phyloP scores from a whole-genome alignment of 768 basidiomycete species.

The Suillus hirtellus region DNA sequence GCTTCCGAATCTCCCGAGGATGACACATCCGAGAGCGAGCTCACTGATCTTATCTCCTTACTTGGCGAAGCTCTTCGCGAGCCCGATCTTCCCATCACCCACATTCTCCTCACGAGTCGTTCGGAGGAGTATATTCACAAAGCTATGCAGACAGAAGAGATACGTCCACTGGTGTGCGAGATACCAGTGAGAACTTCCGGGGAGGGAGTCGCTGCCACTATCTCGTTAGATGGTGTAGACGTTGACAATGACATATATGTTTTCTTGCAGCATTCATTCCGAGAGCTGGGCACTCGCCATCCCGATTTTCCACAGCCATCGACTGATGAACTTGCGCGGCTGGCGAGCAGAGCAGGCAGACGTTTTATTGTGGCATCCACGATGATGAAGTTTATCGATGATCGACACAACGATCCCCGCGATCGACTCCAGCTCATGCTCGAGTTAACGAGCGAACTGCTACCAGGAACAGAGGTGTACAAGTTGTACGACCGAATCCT shows the following conservation, averaged over 20 bases:
- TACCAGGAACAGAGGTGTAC: background rate
- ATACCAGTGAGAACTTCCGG: background rate
- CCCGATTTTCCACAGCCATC: background rate
- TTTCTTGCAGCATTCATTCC: background rate
- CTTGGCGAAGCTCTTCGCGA: background rate
- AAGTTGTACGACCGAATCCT: background rate
- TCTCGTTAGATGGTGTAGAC: background rate
- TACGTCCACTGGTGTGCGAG: background rate
- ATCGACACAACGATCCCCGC: background rate
- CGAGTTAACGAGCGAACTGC: background rate
- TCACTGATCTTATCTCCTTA: background rate
- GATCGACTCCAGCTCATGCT: background rate
- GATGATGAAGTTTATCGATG: background rate
- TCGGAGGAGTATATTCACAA: background rate
- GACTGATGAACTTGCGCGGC: background rate
- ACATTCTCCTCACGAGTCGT: background rate
- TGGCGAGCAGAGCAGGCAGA: background rate
- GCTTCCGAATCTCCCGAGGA: background rate
- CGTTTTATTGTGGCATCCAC: background rate
- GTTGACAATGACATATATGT: background rate
- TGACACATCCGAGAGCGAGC: background rate
- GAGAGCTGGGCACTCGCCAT: background rate
- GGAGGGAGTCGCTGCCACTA: background rate
- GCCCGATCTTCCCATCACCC: background rate
- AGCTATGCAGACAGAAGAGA: background rate